Evolutionary conservation across 257 asterid genomes (phyloP).

Genomic region (Solanum phureja): DNA sequence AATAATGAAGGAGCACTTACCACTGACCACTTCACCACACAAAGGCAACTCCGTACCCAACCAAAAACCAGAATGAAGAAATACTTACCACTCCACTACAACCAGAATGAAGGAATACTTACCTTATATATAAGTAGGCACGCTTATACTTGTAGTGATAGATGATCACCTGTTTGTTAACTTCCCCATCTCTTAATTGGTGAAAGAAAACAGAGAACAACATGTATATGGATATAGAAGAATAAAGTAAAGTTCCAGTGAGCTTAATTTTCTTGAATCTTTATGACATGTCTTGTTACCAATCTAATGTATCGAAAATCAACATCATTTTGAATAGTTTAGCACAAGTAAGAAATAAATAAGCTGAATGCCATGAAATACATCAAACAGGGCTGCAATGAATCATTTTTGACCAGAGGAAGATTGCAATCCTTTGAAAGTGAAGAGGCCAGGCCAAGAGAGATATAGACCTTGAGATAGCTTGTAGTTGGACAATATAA

Average conservation of each 20-base stretch:
- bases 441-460: not conserved
- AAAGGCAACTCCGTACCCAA: too few species aligned
- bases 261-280: not conserved
- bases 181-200: not conserved
- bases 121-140: not conserved
- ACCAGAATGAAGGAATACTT: too few species aligned
- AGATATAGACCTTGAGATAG: not conserved
- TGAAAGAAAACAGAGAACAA: not conserved
- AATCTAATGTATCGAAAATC: not conserved
- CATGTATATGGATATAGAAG: not conserved
- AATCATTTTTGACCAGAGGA: not conserved
- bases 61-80: not conserved
- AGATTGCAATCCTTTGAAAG: not conserved
- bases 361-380: not conserved
- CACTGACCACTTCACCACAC: too few species aligned
- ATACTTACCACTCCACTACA: too few species aligned
- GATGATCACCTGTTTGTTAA: not conserved
- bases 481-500: not conserved
- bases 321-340: not conserved
- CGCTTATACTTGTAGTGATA: not conserved
- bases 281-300: not conserved
- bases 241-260: too few species aligned
- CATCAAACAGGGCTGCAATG: not conserved
- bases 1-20: too few species aligned
- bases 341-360: not conserved